These are phyloP conservation scores for Isabelozyma rhagii DNA, from an alignment of 805 yeast genomes.

Conservation along the genomic window DNA sequence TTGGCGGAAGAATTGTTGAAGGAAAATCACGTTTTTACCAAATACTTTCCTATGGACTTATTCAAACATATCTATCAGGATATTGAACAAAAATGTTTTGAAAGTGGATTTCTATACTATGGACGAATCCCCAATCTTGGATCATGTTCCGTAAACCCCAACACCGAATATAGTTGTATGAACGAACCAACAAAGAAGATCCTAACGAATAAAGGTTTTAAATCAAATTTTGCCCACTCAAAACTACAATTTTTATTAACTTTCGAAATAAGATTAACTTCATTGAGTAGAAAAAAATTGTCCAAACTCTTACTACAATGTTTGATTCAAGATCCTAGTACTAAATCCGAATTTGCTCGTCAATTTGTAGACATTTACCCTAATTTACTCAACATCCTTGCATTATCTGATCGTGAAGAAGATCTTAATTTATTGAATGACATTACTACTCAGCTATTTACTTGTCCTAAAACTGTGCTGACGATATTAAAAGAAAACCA, in stretches of 20 bases:
- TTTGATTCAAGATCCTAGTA: constrained; percentile 46
- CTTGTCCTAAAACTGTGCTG: constrained; percentile 42
- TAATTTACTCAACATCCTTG: constrained; percentile 44
- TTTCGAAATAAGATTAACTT: constrained; percentile 60
- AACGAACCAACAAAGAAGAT: constrained; percentile 10
- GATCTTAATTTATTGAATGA: constrained; percentile 31
- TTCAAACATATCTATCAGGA: constrained; percentile 15
- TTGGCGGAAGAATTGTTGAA: constrained; percentile 45
- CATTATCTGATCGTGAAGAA: constrained; percentile 52
- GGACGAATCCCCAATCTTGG: constrained; percentile 25
- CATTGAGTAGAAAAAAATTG: constrained; percentile 45
- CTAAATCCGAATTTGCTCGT: constrained; percentile 46
- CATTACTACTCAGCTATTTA: constrained; percentile 37
- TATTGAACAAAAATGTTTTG: constrained; percentile 19
- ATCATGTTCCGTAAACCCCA: constrained; percentile 11
- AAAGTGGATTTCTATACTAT: constrained; percentile 29
- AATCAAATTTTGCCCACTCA: constrained; percentile 28
- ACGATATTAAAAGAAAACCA: constrained; percentile 37
- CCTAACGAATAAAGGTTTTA: constrained; percentile 5
- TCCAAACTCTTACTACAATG: constrained; percentile 53
- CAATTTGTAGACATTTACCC: constrained; percentile 58
- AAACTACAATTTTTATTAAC: constrained; percentile 57
- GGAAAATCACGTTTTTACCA: constrained; percentile 29
- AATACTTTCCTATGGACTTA: constrained; percentile 21
- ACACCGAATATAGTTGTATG: constrained; percentile 9